Evolutionary conservation across 176 grass and related monocot species (phyloP), one percentile per base, ranked within the genome.

Genomic region (Musa troglodytarum): DNA sequence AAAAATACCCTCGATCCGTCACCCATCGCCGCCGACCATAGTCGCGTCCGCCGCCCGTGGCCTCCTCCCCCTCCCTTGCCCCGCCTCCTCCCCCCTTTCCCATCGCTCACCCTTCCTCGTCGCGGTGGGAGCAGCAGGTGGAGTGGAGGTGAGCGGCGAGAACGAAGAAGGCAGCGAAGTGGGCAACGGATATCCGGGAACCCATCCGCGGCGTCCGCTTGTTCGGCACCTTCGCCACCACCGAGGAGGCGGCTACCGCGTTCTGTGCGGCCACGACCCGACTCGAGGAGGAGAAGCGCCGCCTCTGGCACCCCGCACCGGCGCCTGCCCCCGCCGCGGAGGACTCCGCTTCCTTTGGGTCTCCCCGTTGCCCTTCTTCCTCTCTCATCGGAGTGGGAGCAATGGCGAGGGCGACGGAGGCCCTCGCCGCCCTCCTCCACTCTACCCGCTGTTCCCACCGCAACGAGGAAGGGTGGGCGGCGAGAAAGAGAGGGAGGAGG

Each of bases 171-270:
- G 25, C 25, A 26, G 25, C 25, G 25, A 26, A 26, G 25, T 96
- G 92, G 92, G 92, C 89, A 1, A 87, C 92, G 12, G 92, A 96
- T 76, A 96, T 96, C 71, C 89, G 92, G 0, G 92, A 96, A 78
- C 92, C 92, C 1, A 69, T 69, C 66, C 25, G 10, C 11, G 25
- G 66, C 23, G 66, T 3, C 10, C 43, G 25, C 25, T 69, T 23
- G 66, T 26, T 69, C 29, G 24, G 66, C 66, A 69, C 66, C 11
- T 69, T 34, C 66, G 28, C 28, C 66, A 69, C 66, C 26, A 15
- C 10, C 25, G 66, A 69, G 66, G 66, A 19, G 66, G 66, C 66
- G 1, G 23, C 66, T 28, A 25, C 23, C 25, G 66, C 66, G 5
- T 69, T 49, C 66, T 26, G 28, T 11, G 25, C 66, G 25, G 12